Percentiles rank a stretch among this genome's conserved stretches.
These are phyloP conservation scores for Kodamaea sp. DNA, from an alignment of 1,139 yeast species.

Conservation along the genomic window DNA sequence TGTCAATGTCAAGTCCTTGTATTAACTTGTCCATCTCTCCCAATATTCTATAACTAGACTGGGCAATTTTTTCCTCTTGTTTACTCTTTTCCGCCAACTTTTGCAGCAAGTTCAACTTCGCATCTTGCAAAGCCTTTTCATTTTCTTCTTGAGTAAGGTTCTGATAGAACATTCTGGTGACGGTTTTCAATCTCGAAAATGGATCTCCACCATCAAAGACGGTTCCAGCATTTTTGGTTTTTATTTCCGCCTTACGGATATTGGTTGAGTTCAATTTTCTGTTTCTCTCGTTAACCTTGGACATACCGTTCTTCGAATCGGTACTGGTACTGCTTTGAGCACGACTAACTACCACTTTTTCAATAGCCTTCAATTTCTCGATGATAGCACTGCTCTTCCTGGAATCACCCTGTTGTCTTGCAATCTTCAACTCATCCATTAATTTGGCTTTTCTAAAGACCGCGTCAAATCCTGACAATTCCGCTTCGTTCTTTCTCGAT, in stretches of 20 bases:
- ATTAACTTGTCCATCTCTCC: constrained; percentile 48
- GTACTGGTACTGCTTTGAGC: constrained; percentile 21
- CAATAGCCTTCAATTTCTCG: constrained; percentile 41
- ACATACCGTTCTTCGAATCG: constrained; percentile 41
- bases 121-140: constrained; percentile 45
- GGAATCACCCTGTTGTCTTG: constrained; percentile 62
- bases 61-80: constrained; percentile 43
- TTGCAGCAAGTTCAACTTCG: constrained; percentile 35
- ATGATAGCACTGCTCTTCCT: constrained; percentile 55
- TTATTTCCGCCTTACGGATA: constrained; percentile 77
- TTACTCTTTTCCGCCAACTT: constrained; percentile 38
- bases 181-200: constrained; percentile 84
- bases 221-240: constrained; percentile 50
- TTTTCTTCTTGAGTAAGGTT: constrained; percentile 47
- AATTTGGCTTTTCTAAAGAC: constrained; percentile 75
- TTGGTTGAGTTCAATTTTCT: constrained; percentile 76
- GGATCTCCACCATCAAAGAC: constrained; percentile 69
- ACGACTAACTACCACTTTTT: constrained; percentile 29
- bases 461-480: constrained; percentile 56
- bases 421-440: constrained; percentile 75
- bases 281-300: constrained; percentile 76
- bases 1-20: constrained; percentile 34
- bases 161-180: constrained; percentile 77
- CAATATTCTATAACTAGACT: constrained; percentile 44
- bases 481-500: constrained; percentile 50